Evolutionary conservation across 805 yeast genomes (phyloP).

Genomic region (Kazachstania martiniae): DNA sequence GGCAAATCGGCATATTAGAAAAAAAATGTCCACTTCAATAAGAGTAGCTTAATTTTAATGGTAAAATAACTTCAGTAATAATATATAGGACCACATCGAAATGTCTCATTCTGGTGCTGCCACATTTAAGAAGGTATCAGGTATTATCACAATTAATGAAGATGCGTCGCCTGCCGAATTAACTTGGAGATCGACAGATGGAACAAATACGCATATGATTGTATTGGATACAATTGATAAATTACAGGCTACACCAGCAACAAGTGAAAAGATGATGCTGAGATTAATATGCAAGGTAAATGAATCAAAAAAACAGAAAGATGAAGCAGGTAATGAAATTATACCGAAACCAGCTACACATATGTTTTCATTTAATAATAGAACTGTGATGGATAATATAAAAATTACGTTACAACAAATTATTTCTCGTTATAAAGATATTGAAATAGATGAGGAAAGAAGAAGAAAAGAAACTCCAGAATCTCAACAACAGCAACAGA

Average conservation of each 20-base stretch:
- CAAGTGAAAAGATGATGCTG: conserved; percentile 56
- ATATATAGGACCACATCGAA: not conserved
- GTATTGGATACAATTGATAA: conserved; percentile 34
- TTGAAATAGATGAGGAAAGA: conserved; percentile 33
- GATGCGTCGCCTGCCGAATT: conserved; percentile 46
- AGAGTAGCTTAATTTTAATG: too few relatives aligned
- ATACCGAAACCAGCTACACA: conserved; percentile 21
- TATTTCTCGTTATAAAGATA: conserved; percentile 53
- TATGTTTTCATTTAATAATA: conserved; percentile 54
- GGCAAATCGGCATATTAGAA: too few relatives aligned
- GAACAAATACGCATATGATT: conserved; percentile 36
- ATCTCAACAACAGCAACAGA: conserved; percentile 16
- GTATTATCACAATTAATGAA: conserved; percentile 45
- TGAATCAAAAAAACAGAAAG: conserved; percentile 23
- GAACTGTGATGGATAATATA: conserved; percentile 66
- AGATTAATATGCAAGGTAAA: conserved; percentile 39
- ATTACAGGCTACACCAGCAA: conserved; percentile 60
- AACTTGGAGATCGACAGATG: conserved; percentile 44
- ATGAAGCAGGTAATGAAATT: conserved; percentile 21
- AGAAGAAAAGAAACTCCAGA: conserved; percentile 13
- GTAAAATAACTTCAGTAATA: too few relatives aligned
- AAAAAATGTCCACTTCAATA: too few relatives aligned
- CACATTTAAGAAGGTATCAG: conserved; percentile 41
- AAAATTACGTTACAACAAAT: conserved; percentile 58
- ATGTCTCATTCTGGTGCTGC: conserved; percentile 45